Evolutionary conservation across 1,139 yeast genomes (phyloP), one percentile per base, ranked within the genome.

Genomic region (Pichia sp.): DNA sequence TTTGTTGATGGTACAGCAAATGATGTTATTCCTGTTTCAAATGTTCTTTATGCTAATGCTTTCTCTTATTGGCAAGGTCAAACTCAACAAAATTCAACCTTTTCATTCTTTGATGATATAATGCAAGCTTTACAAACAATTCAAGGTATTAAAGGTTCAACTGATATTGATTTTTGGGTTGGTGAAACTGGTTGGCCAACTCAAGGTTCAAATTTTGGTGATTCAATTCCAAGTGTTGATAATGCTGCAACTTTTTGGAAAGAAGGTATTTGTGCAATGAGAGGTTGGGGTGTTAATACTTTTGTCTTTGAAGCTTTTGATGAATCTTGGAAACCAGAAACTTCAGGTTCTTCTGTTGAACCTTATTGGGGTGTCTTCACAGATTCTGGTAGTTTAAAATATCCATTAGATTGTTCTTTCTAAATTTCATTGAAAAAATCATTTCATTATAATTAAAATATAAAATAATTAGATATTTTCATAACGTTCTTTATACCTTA

Each of bases 181-280:
- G 97, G 97, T 64, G 97, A 92, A 74, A 92, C 97, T 55, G 98
- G 97, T 58, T 90, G 97, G 96, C 96, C 97, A 63, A 78, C 96
- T 38, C 80, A 74, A 11, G 98, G 98, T 66, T 80, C 87, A 53
- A 68, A 72, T 64, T 89, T 69, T 59, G 86, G 80, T 62, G 45
- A 60, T 53, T 67, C 92, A 46, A 62, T 67, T 40, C 96, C 97
- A 58, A 66, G 81, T 58, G 74, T 79, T 48, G 73, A 65, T 40
- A 87, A 87, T 61, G 97, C 97, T 50, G 71, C 74, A 62, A 65
- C 67, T 58, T 89, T 74, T 78, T 92, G 95, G 95, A 78, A 81
- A 66, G 77, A 86, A 59, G 95, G 87, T 55, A 71, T 90, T 58
- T 89, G 97, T 70, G 95, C 89, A 51, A 79, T 89, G 63, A 84